These are phyloP conservation scores for Eremothecium gossypii DNA, from an alignment of 1,139 yeast species.

Conservation along the genomic window DNA sequence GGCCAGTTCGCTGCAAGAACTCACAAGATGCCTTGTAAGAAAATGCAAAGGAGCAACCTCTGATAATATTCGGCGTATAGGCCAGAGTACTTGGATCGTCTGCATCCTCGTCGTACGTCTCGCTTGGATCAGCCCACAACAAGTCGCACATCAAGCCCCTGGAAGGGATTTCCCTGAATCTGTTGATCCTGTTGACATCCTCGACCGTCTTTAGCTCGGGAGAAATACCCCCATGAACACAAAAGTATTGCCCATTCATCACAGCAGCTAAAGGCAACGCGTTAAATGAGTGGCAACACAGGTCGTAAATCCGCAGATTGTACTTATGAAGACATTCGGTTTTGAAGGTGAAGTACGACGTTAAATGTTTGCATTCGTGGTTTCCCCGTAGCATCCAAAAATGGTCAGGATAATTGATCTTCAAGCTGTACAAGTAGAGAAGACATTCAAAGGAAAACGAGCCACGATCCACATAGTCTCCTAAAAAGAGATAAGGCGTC, in stretches of 20 bases:
- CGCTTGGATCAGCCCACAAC: slow-evolving; percentile 93
- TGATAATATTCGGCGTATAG: slow-evolving; percentile 61
- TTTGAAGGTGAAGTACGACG: slow-evolving; percentile 90
- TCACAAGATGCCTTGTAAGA: slow-evolving; percentile 78
- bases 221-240: slow-evolving; percentile 96
- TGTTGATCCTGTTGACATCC: slow-evolving; percentile 59
- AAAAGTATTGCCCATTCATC: slow-evolving; percentile 89
- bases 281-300: slow-evolving; percentile 71
- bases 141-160: slow-evolving; percentile 91
- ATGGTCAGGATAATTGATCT: slow-evolving; percentile 65
- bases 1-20: slow-evolving; percentile 69
- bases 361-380: slow-evolving; percentile 90
- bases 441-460: slow-evolving; percentile 86
- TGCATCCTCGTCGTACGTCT: slow-evolving; percentile 71
- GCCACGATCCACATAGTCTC: slow-evolving; percentile 96
- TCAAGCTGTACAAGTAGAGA: slow-evolving; percentile 69
- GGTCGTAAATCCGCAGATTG: slow-evolving; percentile 56
- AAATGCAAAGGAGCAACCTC: slow-evolving; percentile 91
- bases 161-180: slow-evolving; percentile 92
- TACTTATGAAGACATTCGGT: slow-evolving; percentile 87
- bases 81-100: slow-evolving; percentile 33
- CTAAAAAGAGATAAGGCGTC: slow-evolving; percentile 76
- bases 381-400: slow-evolving; percentile 87
- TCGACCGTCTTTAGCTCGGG: slow-evolving; percentile 69
- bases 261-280: slow-evolving; percentile 88